These are phyloP conservation scores for Trichosporon inkin DNA, from an alignment of 1,284 basidiomycete species.

Conservation along the genomic window DNA sequence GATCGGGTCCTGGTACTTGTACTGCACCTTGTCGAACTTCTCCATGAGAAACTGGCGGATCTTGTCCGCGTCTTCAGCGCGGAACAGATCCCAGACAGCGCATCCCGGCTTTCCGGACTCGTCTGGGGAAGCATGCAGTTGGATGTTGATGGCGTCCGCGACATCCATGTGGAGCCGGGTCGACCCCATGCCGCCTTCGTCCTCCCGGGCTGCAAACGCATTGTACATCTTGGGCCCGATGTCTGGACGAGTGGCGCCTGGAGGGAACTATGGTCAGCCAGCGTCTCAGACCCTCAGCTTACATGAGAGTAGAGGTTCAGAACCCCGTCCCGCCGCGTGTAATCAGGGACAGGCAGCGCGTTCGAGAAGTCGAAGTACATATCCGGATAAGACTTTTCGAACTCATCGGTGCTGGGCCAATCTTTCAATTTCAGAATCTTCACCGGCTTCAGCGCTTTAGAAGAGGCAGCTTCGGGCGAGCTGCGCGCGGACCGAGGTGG, in stretches of 20 bases:
- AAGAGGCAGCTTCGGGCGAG: neutral
- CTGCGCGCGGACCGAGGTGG: neutral
- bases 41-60: constrained; percentile 67
- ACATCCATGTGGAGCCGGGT: constrained; percentile 94
- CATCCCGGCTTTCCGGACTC: constrained; percentile 67
- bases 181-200: constrained; percentile 31
- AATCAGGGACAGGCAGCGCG: constrained; percentile 80
- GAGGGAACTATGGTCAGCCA: constrained; percentile 68
- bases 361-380: constrained; percentile 81
- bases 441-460: constrained; percentile 20
- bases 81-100: constrained; percentile 89
- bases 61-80: constrained; percentile 72
- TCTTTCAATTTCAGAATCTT: constrained; percentile 54
- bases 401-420: constrained; percentile 84
- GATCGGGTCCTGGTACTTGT: constrained; percentile 67
- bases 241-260: constrained; percentile 77
- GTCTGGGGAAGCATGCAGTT: constrained; percentile 67
- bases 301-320: constrained; percentile 66
- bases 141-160: constrained; percentile 89
- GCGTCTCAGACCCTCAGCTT: constrained; percentile 12
- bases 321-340: constrained; percentile 79
- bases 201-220: constrained; percentile 44
- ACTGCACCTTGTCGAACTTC: constrained; percentile 27
- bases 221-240: constrained; percentile 66
- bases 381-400: constrained; percentile 74